Base-by-base conservation (phyloP, 495 filamentous ascomycete genomes). In the Penicillium verhagenii region DNA sequence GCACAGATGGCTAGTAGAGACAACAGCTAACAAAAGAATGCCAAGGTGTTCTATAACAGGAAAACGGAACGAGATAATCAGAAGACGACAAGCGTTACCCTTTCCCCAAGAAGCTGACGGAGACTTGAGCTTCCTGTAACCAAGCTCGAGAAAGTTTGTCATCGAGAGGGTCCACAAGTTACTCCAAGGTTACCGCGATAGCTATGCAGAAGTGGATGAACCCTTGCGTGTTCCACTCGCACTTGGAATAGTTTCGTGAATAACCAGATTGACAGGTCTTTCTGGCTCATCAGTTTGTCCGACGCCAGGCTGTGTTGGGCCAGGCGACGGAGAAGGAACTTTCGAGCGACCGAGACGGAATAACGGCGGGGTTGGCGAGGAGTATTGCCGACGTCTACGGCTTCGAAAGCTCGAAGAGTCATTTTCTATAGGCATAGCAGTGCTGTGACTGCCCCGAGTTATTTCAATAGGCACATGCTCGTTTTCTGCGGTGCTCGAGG, bases 271-370 rank as follows among this genome's bases (percentile, higher is more conserved):
- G 0, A 73, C 70, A 16, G 72, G 70, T 52, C 73, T 53, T 14
- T 66, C 72, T 0, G 73, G 72, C 40, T 76, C 73, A 51, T 64
- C 64, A 6, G 45, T 44, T 45, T 63, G 37, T 4, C 64, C 63
- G n/a, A 53, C 53, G 16, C 62, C 72, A 25, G 66, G 54, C 21
- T 62, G 68, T 0, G 21, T 16, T 19, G 59, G 62, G 10, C 47
- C 24, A 3, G 57, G 57, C 23, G 65, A 67, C 1, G 28, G 43
- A 0, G 64, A 1, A 21, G 51, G 64, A 53, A 82, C 79, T 20
- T 79, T 63, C 14, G 76, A 69, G 3, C 77, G 71, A 8, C 78
- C 80, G 48, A 87, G 78, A 29, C 72, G 77, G 56, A 79, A 85
- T 4, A 81, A 58, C 0, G 73, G 69, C 9, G 74, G 68, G 11